Evolutionary conservation across 1,284 basidiomycete genomes (phyloP).

Genomic region (Tilletiopsis washingtonensis): DNA sequence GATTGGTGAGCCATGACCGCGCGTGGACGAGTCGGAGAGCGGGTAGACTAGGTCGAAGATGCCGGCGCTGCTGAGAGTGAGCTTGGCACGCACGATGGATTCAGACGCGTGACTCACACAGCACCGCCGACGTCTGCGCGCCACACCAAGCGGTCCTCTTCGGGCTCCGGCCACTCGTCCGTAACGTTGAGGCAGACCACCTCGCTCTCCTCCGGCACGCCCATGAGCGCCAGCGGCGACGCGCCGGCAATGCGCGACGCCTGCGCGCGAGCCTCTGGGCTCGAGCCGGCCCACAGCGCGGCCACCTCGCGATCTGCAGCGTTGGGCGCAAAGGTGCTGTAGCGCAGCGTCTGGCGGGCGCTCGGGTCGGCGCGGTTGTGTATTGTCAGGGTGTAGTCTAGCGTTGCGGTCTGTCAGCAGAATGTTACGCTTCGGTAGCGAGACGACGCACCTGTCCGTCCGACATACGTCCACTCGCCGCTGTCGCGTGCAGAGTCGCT

Average conservation of each 20-base stretch:
- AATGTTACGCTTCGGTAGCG: constrained; percentile 9
- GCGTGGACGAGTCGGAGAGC: too few species aligned
- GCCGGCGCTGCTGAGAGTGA: constrained; percentile 16
- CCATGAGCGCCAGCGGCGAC: constrained; percentile 18
- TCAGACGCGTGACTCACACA: background rate
- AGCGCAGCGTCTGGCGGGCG: constrained; percentile 37
- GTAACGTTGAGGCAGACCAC: constrained; percentile 41
- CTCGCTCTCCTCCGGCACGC: constrained; percentile 37
- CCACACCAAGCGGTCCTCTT: constrained; percentile 18
- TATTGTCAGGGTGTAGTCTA: constrained; percentile 44
- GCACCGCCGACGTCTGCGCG: constrained; percentile 16
- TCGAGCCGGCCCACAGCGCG: constrained; percentile 21
- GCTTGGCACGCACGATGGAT: too few species aligned
- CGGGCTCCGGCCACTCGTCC: background rate
- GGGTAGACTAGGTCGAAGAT: constrained; percentile 38
- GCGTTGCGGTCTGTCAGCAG: background rate
- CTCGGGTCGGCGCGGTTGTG: constrained; percentile 33
- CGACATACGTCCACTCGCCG: constrained; percentile 12
- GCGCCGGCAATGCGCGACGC: background rate
- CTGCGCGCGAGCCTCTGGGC: background rate
- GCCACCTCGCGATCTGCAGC: constrained; percentile 38
- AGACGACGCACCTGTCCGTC: background rate
- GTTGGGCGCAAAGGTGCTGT: constrained; percentile 42
- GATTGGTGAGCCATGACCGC: too few species aligned
- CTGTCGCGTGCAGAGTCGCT: constrained; percentile 8